Evolutionary conservation across 768 basidiomycete genomes (phyloP).

Genomic region (Boletus eberwhitei): DNA sequence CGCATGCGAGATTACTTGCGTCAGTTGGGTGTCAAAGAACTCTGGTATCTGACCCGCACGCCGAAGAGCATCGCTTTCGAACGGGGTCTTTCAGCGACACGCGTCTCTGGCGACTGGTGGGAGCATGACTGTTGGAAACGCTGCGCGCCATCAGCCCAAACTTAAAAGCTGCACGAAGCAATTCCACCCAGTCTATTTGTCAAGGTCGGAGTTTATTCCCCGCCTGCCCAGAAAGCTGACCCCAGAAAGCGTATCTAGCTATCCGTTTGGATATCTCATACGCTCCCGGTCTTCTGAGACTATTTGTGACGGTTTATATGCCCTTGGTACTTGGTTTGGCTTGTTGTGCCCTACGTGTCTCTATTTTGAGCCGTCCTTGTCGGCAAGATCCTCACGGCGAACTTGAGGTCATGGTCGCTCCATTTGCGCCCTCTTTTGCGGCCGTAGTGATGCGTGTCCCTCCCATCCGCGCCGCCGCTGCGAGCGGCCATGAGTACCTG

Average conservation of each 20-base stretch:
- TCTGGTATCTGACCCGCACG: conserved; percentile 56
- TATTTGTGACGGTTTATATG: background rate
- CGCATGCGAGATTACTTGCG: conserved; percentile 63
- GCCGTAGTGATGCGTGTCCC: conserved; percentile 2
- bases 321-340: conserved; percentile 1
- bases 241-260: conserved; percentile 10
- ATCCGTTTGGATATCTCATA: conserved; percentile 20
- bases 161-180: conserved; percentile 11
- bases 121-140: conserved; percentile 57
- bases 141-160: conserved; percentile 10
- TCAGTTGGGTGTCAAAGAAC: conserved; percentile 53
- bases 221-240: conserved; percentile 12
- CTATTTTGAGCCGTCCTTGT: conserved; percentile 4
- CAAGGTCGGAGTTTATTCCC: conserved; percentile 21
- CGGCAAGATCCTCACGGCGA: conserved; percentile 4
- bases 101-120: conserved; percentile 53
- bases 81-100: conserved; percentile 39
- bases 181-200: conserved; percentile 9
- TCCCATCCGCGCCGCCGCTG: conserved; percentile 3
- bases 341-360: background rate
- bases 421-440: conserved; percentile 14
- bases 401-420: conserved; percentile 3
- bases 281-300: background rate
- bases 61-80: conserved; percentile 30
- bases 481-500: conserved; percentile 2